phyloP scores from a whole-genome alignment of 208 protist genomes.

The Tritrichomonas musculus region DNA sequence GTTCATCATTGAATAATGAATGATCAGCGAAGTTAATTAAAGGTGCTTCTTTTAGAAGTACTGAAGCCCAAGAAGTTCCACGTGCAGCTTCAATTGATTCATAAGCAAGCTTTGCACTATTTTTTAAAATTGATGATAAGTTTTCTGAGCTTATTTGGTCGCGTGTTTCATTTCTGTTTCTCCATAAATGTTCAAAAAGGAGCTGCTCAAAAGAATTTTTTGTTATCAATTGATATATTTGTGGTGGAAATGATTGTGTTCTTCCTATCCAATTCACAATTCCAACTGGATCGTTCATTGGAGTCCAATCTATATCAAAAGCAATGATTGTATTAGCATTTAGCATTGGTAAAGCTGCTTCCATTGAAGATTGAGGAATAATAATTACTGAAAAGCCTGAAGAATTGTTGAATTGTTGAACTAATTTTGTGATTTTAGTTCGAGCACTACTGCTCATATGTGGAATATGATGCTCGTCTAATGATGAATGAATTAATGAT shows the following conservation, averaged over 20 bases:
- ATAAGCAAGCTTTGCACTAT: neutral
- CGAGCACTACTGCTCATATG: neutral
- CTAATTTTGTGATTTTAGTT: neutral
- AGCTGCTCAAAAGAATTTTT: neutral
- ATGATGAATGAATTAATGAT: neutral
- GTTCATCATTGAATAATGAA: neutral
- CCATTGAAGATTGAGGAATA: neutral
- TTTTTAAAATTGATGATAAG: neutral
- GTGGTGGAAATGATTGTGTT: neutral
- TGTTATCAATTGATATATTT: neutral
- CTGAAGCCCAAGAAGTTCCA: neutral
- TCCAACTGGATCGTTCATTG: neutral
- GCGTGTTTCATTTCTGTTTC: neutral
- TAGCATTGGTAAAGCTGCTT: neutral
- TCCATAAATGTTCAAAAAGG: neutral
- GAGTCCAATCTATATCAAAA: conserved; percentile 26
- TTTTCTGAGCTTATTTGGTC: neutral
- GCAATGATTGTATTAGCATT: neutral
- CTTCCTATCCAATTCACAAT: neutral
- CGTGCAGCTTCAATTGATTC: neutral
- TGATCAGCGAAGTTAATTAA: neutral
- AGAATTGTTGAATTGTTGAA: neutral
- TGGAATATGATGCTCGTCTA: neutral
- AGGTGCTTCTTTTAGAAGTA: neutral
- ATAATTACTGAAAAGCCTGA: neutral